phyloP scores from a whole-genome alignment of 148 eudicot genomes.

The Cornus florida region DNA sequence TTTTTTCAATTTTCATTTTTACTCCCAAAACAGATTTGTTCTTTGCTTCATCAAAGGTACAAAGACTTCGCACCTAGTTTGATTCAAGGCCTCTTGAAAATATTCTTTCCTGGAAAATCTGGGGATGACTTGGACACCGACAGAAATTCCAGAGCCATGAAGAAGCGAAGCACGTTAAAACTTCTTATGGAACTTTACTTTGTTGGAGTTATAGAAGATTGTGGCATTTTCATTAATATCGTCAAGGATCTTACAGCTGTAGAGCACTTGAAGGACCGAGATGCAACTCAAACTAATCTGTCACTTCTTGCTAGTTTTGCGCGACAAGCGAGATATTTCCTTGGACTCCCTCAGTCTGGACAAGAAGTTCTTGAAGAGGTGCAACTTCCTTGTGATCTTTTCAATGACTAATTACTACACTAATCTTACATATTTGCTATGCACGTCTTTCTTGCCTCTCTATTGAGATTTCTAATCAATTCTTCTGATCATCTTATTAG shows the following conservation, averaged over 20 bases:
- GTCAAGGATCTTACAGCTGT: conserved; percentile 82
- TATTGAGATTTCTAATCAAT: not conserved
- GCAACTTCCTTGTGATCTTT: not conserved
- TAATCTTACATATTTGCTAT: not conserved
- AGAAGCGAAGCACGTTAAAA: conserved; percentile 90
- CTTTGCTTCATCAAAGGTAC: conserved; percentile 95
- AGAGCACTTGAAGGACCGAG: conserved; percentile 93
- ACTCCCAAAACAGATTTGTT: conserved; percentile 61
- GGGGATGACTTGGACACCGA: conserved; percentile 82
- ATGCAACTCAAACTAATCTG: conserved; percentile 87
- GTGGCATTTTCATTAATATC: conserved; percentile 68
- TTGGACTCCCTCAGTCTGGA: conserved; percentile 76
- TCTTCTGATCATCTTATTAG: not conserved
- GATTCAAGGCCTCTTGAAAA: conserved; percentile 74
- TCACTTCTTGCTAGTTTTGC: conserved; percentile 95
- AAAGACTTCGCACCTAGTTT: conserved; percentile 80
- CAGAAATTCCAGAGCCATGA: conserved; percentile 80
- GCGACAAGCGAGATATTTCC: conserved; percentile 85
- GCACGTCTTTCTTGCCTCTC: not conserved
- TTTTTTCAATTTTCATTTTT: no score
- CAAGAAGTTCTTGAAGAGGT: conserved; percentile 90
- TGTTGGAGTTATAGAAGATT: conserved; percentile 83
- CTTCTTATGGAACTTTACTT: conserved; percentile 93
- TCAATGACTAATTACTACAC: not conserved
- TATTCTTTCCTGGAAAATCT: conserved; percentile 80